Percentiles rank a stretch among this genome's conserved stretches.
These are phyloP conservation scores for Elsinoe arachidis DNA, from an alignment of 2,329 filamentous ascomycete genomes.

Conservation along the genomic window DNA sequence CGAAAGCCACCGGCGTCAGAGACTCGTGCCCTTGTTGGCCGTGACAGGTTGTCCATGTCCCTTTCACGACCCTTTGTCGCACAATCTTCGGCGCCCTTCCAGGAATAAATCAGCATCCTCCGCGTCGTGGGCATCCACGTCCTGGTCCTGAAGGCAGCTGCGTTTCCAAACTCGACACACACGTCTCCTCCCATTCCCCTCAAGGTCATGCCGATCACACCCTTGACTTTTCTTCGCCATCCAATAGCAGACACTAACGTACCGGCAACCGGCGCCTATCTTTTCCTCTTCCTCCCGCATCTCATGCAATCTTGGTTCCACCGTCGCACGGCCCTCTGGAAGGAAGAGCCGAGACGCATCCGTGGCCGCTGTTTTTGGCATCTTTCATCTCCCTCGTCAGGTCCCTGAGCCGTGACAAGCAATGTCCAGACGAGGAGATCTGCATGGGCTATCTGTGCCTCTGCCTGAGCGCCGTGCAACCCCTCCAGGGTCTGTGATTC, in stretches of 20 bases:
- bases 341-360: conserved; percentile 3
- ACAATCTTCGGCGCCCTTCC: not conserved
- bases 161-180: conserved; percentile 1
- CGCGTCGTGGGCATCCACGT: not conserved
- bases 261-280: conserved; percentile 1
- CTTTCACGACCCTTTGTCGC: not conserved
- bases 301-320: conserved; percentile 3
- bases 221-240: not conserved
- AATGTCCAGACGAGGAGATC: not conserved
- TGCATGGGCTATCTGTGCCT: not conserved
- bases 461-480: not conserved
- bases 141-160: not conserved
- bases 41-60: not conserved
- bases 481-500: not conserved
- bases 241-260: conserved; percentile 3
- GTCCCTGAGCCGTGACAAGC: not conserved
- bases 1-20: conserved; percentile 10
- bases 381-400: not conserved
- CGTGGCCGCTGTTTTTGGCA: conserved; percentile 4
- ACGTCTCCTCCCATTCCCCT: too few species aligned
- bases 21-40: not conserved
- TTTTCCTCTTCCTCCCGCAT: not conserved
- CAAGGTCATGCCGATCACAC: too few species aligned
- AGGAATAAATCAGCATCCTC: not conserved
- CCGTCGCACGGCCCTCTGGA: not conserved